Percentiles rank a stretch among this genome's conserved stretches.
phyloP scores from a whole-genome alignment of 1,139 yeast species.

The Yamadazyma jaroonii region DNA sequence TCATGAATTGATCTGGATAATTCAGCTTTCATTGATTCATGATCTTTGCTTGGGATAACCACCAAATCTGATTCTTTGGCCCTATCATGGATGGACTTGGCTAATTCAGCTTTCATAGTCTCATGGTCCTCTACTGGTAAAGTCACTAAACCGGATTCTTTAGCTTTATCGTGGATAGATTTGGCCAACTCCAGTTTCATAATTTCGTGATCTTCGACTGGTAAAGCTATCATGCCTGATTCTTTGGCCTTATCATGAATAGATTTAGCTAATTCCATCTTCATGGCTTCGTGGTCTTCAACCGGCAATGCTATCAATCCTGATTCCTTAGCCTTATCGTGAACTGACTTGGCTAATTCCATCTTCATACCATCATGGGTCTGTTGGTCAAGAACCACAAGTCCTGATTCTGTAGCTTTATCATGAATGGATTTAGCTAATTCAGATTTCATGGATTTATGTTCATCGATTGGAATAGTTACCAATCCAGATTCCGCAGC shows the following conservation, averaged over 20 bases:
- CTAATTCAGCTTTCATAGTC: constrained; percentile 3
- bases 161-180: constrained; percentile 16
- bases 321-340: constrained; percentile 10
- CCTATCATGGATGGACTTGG: constrained; percentile 8
- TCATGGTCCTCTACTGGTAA: constrained; percentile 16
- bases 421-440: constrained; percentile 7
- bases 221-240: constrained; percentile 3
- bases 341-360: constrained; percentile 8
- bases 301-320: constrained; percentile 7
- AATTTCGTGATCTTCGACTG: constrained; percentile 13
- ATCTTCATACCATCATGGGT: constrained; percentile 7
- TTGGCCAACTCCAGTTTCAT: background rate
- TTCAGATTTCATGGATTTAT: constrained; percentile 6
- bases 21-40: constrained; percentile 8
- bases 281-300: constrained; percentile 4
- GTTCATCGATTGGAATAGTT: constrained; percentile 6
- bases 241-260: constrained; percentile 13
- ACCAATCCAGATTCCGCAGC: constrained; percentile 10
- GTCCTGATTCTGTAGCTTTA: constrained; percentile 10
- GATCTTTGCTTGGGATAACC: constrained; percentile 6
- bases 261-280: background rate
- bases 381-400: constrained; percentile 7
- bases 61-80: constrained; percentile 11
- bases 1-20: constrained; percentile 8
- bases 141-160: constrained; percentile 16